phyloP scores from a whole-genome alignment of 2,329 filamentous ascomycete genomes.

The Passalora sequoiae region DNA sequence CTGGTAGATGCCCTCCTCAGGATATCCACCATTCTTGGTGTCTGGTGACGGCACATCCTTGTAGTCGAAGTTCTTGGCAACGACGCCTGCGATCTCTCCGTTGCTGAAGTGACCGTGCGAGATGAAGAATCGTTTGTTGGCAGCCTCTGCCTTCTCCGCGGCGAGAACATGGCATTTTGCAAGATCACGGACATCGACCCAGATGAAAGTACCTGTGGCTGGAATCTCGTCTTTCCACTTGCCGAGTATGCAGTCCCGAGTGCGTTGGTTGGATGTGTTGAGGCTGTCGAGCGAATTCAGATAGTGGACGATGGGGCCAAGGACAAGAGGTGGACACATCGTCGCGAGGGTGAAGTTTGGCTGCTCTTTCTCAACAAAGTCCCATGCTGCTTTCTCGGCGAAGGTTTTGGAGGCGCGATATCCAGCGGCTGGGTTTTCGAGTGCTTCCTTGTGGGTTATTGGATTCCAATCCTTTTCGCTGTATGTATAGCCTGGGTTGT shows the following conservation, averaged over 20 bases:
- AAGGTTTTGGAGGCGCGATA: slow-evolving; percentile 58
- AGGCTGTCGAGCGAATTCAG: slow-evolving; percentile 58
- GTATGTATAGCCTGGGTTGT: slow-evolving; percentile 46
- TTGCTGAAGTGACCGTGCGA: slow-evolving; percentile 59
- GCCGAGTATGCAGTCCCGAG: slow-evolving; percentile 59
- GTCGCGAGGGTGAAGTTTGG: slow-evolving; percentile 47
- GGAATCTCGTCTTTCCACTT: slow-evolving; percentile 54
- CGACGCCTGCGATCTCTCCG: slow-evolving; percentile 52
- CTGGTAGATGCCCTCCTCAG: slow-evolving; percentile 47
- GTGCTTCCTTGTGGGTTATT: slow-evolving; percentile 48
- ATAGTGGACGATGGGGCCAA: slow-evolving; percentile 52
- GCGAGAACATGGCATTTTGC: slow-evolving; percentile 22
- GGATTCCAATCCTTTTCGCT: slow-evolving; percentile 55
- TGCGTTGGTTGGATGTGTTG: slow-evolving; percentile 68
- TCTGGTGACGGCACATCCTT: slow-evolving; percentile 44
- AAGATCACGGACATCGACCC: slow-evolving; percentile 26
- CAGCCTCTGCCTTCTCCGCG: slow-evolving; percentile 51
- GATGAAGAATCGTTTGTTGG: slow-evolving; percentile 60
- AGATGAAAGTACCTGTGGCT: slow-evolving; percentile 40
- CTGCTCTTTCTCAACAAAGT: slow-evolving; percentile 49
- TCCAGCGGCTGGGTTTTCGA: slow-evolving; percentile 38
- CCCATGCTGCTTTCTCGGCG: slow-evolving; percentile 53
- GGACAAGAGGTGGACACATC: slow-evolving; percentile 48
- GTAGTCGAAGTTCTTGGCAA: slow-evolving; percentile 52
- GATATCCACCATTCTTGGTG: slow-evolving; percentile 42